Evolutionary conservation across 106 monocot genomes (phyloP).

Genomic region (Chionographis japonica): DNA sequence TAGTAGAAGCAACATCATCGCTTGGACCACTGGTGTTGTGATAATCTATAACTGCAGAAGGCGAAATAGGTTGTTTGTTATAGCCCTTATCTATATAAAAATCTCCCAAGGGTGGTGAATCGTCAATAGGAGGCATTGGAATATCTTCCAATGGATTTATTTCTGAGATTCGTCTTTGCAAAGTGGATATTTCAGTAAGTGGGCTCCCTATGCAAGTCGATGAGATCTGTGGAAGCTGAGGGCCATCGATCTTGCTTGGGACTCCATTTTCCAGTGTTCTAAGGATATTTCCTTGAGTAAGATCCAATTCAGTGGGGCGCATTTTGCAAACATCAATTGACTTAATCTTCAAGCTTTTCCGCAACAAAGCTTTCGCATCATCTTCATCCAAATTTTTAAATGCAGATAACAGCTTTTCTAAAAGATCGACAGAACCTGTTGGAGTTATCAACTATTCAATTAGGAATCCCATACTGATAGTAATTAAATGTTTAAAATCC

Average conservation of each 20-base stretch:
- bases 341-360: constrained; percentile 25
- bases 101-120: constrained; percentile 4
- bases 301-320: constrained; percentile 18
- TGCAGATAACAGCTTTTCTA: constrained; percentile 34
- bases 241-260: too few relatives aligned
- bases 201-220: constrained; percentile 10
- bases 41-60: neutral
- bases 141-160: constrained; percentile 10
- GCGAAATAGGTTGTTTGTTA: constrained; percentile 3
- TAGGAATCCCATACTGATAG: neutral
- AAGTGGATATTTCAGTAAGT: constrained; percentile 30
- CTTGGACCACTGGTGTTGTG: neutral
- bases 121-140: constrained; percentile 6
- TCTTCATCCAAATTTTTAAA: constrained; percentile 29
- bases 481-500: neutral
- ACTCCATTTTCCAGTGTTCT: too few relatives aligned
- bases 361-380: constrained; percentile 24
- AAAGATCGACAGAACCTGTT: constrained; percentile 28
- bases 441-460: neutral
- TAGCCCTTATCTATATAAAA: constrained; percentile 17
- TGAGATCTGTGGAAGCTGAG: constrained; percentile 7
- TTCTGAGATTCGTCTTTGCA: constrained; percentile 21
- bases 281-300: too few relatives aligned
- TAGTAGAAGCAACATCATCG: constrained; percentile 10
- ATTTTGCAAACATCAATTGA: constrained; percentile 31